Percentiles rank a stretch among this genome's conserved stretches.
Evolutionary conservation across 2,329 filamentous ascomycete genomes (phyloP).

Genomic region (Colletotrichum euphorbiae): DNA sequence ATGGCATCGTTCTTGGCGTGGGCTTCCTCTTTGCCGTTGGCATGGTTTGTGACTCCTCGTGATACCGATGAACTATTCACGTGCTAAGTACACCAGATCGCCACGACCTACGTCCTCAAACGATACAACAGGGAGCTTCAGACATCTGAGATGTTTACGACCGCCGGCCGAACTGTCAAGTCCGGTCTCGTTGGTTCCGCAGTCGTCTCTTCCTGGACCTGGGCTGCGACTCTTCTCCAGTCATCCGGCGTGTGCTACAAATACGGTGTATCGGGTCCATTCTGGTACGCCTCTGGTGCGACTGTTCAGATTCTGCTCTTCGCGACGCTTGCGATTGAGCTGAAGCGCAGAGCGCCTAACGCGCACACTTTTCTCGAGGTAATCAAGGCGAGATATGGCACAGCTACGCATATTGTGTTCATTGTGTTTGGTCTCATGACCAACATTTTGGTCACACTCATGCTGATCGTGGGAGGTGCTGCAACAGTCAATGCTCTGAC

Average conservation of each 20-base stretch:
- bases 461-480: conserved; percentile 84
- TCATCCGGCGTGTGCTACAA: conserved; percentile 79
- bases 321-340: conserved; percentile 84
- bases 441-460: conserved; percentile 78
- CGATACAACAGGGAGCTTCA: conserved; percentile 76
- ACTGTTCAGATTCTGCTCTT: conserved; percentile 86
- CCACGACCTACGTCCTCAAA: conserved; percentile 77
- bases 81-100: conserved; percentile 54
- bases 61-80: background rate
- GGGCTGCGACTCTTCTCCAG: conserved; percentile 81
- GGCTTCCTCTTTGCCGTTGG: conserved; percentile 80
- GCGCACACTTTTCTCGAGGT: conserved; percentile 82
- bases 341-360: conserved; percentile 83
- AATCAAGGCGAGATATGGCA: conserved; percentile 79
- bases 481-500: conserved; percentile 69
- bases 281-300: conserved; percentile 69
- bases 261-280: conserved; percentile 69
- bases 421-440: conserved; percentile 82
- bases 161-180: conserved; percentile 83
- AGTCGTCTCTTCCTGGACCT: conserved; percentile 88
- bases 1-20: conserved; percentile 81
- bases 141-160: conserved; percentile 88
- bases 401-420: conserved; percentile 74
- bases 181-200: conserved; percentile 84
- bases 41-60: conserved; percentile 58